Evolutionary conservation across 1,284 basidiomycete genomes (phyloP).

Genomic region (Naganishia sp.): DNA sequence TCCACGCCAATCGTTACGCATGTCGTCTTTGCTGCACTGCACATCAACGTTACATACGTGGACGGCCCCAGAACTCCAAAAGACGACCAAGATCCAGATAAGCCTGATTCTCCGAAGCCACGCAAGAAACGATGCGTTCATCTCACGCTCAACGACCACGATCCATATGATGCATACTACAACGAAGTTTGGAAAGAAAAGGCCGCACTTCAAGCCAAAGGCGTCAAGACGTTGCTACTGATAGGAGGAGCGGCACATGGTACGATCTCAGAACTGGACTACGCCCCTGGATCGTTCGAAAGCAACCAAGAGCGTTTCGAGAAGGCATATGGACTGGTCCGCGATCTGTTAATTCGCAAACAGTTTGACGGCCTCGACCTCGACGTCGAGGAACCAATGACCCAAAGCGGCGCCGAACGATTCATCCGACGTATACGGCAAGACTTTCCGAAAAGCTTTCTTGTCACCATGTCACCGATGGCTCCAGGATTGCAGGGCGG

Average conservation of each 20-base stretch:
- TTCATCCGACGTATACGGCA: slow-evolving; percentile 20
- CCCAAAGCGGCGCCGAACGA: slow-evolving; percentile 23
- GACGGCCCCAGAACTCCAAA: background rate
- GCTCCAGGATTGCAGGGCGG: slow-evolving; percentile 24
- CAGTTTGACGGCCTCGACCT: slow-evolving; percentile 24
- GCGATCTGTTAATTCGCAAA: slow-evolving; percentile 23
- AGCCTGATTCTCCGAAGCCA: background rate
- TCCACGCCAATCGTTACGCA: slow-evolving; percentile 11
- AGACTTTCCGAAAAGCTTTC: slow-evolving; percentile 20
- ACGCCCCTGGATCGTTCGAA: slow-evolving; percentile 20
- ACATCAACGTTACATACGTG: slow-evolving; percentile 13
- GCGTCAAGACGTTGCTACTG: slow-evolving; percentile 22
- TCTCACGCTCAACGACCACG: slow-evolving; percentile 16
- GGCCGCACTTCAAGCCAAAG: background rate
- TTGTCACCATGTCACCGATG: slow-evolving; percentile 25
- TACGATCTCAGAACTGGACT: slow-evolving; percentile 24
- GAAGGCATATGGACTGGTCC: slow-evolving; percentile 20
- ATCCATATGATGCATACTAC: slow-evolving; percentile 10
- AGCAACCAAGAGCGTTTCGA: slow-evolving; percentile 21
- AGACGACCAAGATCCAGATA: background rate
- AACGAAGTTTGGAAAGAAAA: slow-evolving; percentile 25
- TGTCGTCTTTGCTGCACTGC: slow-evolving; percentile 22
- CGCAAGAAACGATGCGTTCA: slow-evolving; percentile 11
- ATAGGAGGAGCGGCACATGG: slow-evolving; percentile 20
- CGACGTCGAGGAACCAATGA: slow-evolving; percentile 26